phyloP scores from a whole-genome alignment of 495 filamentous ascomycete genomes.

The Aspergillus nanangensis region DNA sequence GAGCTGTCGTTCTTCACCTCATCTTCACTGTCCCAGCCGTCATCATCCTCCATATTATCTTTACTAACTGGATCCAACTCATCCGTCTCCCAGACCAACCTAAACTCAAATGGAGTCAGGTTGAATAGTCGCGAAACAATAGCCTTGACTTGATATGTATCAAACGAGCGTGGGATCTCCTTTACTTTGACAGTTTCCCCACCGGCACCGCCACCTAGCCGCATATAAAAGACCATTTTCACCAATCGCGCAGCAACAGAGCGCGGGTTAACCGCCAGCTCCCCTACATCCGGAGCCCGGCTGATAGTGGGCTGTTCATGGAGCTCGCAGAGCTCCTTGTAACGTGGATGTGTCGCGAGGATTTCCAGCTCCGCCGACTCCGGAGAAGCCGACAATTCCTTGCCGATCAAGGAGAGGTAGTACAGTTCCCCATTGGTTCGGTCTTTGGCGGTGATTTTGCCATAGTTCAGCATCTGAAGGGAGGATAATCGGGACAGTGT shows the following conservation, averaged over 20 bases:
- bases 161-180: conserved; percentile 69
- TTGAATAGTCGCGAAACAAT: conserved; percentile 68
- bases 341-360: conserved; percentile 62
- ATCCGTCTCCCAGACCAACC: conserved; percentile 75
- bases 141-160: conserved; percentile 77
- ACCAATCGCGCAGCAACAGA: conserved; percentile 73
- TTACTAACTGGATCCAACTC: conserved; percentile 72
- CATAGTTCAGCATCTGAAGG: conserved; percentile 73
- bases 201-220: neutral
- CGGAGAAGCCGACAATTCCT: conserved; percentile 60
- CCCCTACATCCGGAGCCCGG: conserved; percentile 19
- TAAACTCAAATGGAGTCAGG: conserved; percentile 56
- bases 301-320: conserved; percentile 64
- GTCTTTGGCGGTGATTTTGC: conserved; percentile 64
- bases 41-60: conserved; percentile 53
- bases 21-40: conserved; percentile 56
- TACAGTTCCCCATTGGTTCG: conserved; percentile 86
- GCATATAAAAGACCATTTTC: conserved; percentile 51
- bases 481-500: conserved; percentile 69
- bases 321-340: conserved; percentile 62
- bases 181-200: conserved; percentile 23
- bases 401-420: conserved; percentile 77
- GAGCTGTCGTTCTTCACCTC: conserved; percentile 27
- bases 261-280: conserved; percentile 48
- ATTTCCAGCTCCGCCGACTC: conserved; percentile 49